These are phyloP conservation scores for Hymenoscyphus albidus DNA, from an alignment of 2,329 filamentous ascomycete species.

Conservation along the genomic window DNA sequence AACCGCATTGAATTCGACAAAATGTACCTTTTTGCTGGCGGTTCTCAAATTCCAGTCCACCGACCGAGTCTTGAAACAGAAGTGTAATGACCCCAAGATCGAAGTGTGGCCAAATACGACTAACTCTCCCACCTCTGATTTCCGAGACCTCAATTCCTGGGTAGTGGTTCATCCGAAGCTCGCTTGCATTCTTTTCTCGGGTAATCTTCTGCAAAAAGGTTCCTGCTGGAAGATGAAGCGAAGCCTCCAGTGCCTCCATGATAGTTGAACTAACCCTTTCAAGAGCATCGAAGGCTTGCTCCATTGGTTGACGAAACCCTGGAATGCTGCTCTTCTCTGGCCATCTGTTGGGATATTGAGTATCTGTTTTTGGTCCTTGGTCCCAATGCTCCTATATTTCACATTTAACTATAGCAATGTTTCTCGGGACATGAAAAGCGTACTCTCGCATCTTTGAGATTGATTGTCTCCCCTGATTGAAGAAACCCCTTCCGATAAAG, in stretches of 20 bases:
- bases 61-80: constrained; percentile 43
- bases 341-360: constrained; percentile 42
- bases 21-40: constrained; percentile 37
- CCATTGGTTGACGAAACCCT: constrained; percentile 44
- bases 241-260: constrained; percentile 11
- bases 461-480: not conserved
- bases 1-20: constrained; percentile 32
- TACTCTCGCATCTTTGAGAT: not conserved
- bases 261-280: constrained; percentile 8
- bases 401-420: not conserved
- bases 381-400: constrained; percentile 17
- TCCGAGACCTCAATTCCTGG: constrained; percentile 32
- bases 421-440: not conserved
- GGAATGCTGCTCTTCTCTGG: constrained; percentile 40
- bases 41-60: constrained; percentile 45
- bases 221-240: constrained; percentile 5
- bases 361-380: constrained; percentile 8
- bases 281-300: constrained; percentile 38
- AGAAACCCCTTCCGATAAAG: not conserved
- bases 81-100: constrained; percentile 45
- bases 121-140: constrained; percentile 23
- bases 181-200: constrained; percentile 2
- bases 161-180: constrained; percentile 42
- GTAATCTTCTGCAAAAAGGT: constrained; percentile 12
- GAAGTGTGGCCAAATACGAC: constrained; percentile 34